Base-by-base conservation (phyloP, 768 basidiomycete species). In the Pleurotus giganteus region DNA sequence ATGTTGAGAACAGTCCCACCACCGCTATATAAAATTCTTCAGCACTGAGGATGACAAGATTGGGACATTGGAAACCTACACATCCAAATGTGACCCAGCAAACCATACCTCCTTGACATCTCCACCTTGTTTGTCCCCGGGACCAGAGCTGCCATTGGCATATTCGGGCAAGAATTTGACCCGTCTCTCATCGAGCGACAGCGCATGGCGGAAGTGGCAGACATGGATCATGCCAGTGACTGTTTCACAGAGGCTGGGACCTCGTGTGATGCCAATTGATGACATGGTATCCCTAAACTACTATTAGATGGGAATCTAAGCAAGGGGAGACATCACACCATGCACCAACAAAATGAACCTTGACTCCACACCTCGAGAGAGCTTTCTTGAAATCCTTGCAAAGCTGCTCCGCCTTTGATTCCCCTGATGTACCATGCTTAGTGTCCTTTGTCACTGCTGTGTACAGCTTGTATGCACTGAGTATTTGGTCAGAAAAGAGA, bases 331-430 rank as follows among this genome's bases (percentile, higher is more conserved):
- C n/a, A 12, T 36, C 61, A 13, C 46, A 77, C 78, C 77, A 79
- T 17, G 66, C 72, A 2, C 77, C 77, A 4, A 78, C 63, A 49
- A 79, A 79, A 61, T 79, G 75, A 1, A 77, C 69, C 26, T 61
- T 64, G 32, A 75, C 70, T 5, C 66, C 55, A 56, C 31, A 54
- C 47, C 12, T 63, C 53, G 17, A 71, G 41, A 32, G 61, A 32
- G 61, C 42, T 1, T 42, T 54, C 56, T 46, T 68, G 50, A 55
- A 66, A 17, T 50, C 61, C 17, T 55, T 47, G 0, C 66, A 61
- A 1, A 67, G 32, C 8, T n/a, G n/a, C 17, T 21, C 26, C 24
- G n/a, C 43, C 17, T 45, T 12, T 5, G 4, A 6, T 19, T 21
- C 23, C 13, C 24, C 26, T 45, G 4, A 12, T 45, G 34, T 11